These are phyloP conservation scores for Ophiostoma sp. DNA, from an alignment of 2,329 filamentous ascomycete species.

Conservation along the genomic window DNA sequence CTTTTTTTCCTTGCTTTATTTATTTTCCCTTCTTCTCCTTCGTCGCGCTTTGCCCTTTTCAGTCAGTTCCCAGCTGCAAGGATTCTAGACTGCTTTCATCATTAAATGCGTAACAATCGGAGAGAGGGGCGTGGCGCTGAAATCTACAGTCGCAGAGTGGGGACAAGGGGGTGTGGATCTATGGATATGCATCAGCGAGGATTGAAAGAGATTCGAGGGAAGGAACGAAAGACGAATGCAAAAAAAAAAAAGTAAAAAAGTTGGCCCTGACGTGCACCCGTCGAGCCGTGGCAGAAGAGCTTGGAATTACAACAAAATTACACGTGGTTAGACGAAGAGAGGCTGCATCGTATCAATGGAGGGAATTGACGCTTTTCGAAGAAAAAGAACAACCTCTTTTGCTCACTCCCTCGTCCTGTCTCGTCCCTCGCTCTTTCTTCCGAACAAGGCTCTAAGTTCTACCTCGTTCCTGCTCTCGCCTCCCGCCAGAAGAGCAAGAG, in stretches of 20 bases:
- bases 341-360: neutral
- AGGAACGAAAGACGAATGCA: neutral
- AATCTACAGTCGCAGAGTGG: neutral
- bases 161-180: neutral
- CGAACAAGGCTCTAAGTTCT: neutral
- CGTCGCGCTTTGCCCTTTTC: neutral
- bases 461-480: neutral
- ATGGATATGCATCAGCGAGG: slow-evolving; percentile 20
- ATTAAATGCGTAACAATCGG: slow-evolving; percentile 10
- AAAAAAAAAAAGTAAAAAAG: neutral
- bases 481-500: neutral
- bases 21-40: slow-evolving; percentile 1
- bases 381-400: neutral
- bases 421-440: neutral
- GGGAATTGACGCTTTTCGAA: neutral
- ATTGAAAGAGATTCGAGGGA: neutral
- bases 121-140: slow-evolving; percentile 17
- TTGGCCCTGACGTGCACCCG: neutral
- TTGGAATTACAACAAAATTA: neutral
- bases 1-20: slow-evolving; percentile 15
- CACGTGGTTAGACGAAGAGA: neutral
- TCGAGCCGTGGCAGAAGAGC: neutral
- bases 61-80: neutral
- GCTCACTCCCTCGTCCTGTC: neutral
- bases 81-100: slow-evolving; percentile 11